phyloP scores from a whole-genome alignment of 257 asterid species.

The Solanum stenotomum region DNA sequence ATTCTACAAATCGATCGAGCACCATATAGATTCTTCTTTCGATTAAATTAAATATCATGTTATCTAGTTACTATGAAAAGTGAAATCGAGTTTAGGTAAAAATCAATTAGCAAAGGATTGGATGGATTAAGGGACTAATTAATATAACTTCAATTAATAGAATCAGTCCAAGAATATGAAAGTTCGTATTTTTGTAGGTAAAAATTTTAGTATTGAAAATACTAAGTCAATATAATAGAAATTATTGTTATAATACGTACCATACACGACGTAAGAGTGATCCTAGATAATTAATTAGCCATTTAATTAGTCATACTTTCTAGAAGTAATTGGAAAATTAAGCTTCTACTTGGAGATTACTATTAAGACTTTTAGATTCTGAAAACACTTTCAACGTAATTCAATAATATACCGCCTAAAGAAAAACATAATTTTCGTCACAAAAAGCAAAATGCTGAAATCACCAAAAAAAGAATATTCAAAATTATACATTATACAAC shows the following conservation, averaged over 20 bases:
- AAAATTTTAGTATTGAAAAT: background rate
- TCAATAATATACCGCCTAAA: too few species aligned
- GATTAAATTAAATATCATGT: background rate
- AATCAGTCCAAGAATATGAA: background rate
- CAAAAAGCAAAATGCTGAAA: too few species aligned
- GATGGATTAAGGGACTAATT: background rate
- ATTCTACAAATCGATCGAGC: background rate
- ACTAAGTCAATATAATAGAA: background rate
- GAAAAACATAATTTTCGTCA: too few species aligned
- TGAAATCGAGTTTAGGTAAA: background rate
- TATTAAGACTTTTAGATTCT: background rate
- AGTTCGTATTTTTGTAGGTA: background rate
- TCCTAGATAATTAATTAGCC: background rate
- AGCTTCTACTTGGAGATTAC: background rate
- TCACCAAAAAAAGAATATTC: background rate
- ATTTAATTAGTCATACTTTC: background rate
- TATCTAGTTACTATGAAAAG: background rate
- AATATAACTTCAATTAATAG: background rate
- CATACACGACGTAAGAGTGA: background rate
- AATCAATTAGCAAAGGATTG: background rate
- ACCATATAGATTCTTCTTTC: background rate
- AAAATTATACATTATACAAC: background rate
- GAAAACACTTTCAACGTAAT: too few species aligned
- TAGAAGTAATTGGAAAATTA: background rate
- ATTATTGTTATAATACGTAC: background rate